Evolutionary conservation across 257 asterid genomes (phyloP).

Genomic region (Mitragyna speciosa): DNA sequence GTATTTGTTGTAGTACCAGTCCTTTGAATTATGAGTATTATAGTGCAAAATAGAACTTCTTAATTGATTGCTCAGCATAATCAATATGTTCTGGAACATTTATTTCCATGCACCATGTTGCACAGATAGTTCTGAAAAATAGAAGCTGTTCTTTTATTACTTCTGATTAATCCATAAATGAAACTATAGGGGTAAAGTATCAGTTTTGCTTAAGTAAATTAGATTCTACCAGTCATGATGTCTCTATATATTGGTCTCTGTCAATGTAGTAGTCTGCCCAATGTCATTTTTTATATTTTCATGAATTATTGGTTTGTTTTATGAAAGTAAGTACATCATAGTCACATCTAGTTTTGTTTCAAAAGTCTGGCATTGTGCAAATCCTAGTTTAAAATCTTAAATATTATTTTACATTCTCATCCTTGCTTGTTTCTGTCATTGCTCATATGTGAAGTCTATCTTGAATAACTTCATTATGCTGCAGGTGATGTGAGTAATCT

Average conservation of each 20-base stretch:
- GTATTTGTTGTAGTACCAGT: not conserved
- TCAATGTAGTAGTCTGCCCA: not conserved
- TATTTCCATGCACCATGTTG: no score
- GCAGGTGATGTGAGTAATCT: constrained; percentile 23
- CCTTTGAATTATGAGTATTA: not conserved
- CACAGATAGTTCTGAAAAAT: not conserved
- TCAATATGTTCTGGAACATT: no score
- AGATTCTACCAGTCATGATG: not conserved
- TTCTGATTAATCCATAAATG: not conserved
- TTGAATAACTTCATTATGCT: constrained; percentile 11
- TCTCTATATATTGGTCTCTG: not conserved
- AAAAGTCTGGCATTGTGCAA: not conserved
- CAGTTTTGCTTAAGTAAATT: not conserved
- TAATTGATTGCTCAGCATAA: no score
- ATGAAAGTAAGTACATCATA: not conserved
- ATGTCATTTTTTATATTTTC: not conserved
- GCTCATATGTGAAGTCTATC: not conserved
- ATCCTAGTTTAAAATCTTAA: not conserved
- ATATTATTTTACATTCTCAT: not conserved
- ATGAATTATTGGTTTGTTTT: not conserved
- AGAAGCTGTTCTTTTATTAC: not conserved
- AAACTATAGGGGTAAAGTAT: not conserved
- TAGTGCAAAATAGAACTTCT: not conserved
- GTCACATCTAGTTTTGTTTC: not conserved
- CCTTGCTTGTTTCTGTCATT: not conserved